Conservation (phyloP, 2,329 filamentous ascomycete species). For the Cladosporium sp. region DNA sequence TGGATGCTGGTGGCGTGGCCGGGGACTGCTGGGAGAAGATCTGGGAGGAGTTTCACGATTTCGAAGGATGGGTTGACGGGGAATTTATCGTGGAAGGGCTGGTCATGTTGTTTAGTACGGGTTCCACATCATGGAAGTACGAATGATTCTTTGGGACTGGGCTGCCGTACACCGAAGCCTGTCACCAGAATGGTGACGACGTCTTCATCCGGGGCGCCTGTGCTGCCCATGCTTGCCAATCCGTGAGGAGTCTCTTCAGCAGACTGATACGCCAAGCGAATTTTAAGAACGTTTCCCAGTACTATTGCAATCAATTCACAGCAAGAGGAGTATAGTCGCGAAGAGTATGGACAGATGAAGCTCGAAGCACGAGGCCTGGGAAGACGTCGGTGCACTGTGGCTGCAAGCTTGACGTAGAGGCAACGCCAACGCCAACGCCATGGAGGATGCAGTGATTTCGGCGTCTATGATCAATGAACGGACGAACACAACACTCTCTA, state of each 20-base stretch:
- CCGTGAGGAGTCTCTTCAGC: neutral
- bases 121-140: neutral
- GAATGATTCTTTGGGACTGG: neutral
- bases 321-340: no score
- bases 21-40: constrained; percentile 50
- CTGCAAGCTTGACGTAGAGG: neutral
- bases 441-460: no score
- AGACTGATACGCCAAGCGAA: neutral
- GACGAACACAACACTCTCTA: no score
- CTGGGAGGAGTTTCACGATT: constrained; percentile 66
- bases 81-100: constrained; percentile 71
- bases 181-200: constrained; percentile 35
- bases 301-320: no score
- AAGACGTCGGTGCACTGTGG: neutral
- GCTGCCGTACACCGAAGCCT: constrained; percentile 30
- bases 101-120: constrained; percentile 7
- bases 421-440: no score
- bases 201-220: constrained; percentile 35
- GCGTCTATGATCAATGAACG: no score
- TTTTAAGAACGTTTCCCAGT: no score
- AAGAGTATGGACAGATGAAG: no score
- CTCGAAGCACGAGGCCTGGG: no score
- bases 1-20: constrained; percentile 46
- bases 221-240: neutral
- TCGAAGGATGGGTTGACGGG: constrained; percentile 77